These are phyloP conservation scores for Pseudozyma tsukubaensis DNA, from an alignment of 1,284 basidiomycete genomes.

Conservation along the genomic window DNA sequence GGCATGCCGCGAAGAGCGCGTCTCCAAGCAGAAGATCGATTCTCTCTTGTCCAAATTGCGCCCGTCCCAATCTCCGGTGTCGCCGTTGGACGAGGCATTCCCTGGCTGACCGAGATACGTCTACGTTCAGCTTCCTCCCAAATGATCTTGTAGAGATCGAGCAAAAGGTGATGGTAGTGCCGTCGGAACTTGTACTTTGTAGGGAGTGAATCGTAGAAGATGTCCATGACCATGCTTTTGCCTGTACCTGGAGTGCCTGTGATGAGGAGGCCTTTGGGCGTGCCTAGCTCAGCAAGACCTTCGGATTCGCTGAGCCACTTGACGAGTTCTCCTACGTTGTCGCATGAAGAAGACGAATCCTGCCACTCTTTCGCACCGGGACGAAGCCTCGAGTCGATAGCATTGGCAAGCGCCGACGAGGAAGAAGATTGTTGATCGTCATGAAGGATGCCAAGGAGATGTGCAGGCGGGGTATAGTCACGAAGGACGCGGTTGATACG, in stretches of 20 bases:
- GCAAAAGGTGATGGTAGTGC: slow-evolving; percentile 78
- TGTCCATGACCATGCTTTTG: slow-evolving; percentile 76
- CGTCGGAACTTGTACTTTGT: slow-evolving; percentile 76
- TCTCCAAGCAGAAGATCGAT: slow-evolving; percentile 30
- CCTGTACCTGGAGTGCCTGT: slow-evolving; percentile 74
- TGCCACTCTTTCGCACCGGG: slow-evolving; percentile 20
- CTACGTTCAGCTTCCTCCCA: slow-evolving; percentile 74
- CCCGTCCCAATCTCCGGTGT: slow-evolving; percentile 47
- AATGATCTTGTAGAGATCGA: slow-evolving; percentile 77
- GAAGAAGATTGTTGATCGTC: slow-evolving; percentile 27
- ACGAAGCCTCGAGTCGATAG: slow-evolving; percentile 26
- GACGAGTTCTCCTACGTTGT: slow-evolving; percentile 70
- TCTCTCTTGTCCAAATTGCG: slow-evolving; percentile 69
- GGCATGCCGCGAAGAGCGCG: slow-evolving; percentile 51
- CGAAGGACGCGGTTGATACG: slow-evolving; percentile 72
- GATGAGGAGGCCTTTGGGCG: slow-evolving; percentile 73
- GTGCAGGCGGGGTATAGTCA: slow-evolving; percentile 72
- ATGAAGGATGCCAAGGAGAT: slow-evolving; percentile 60
- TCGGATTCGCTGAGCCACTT: slow-evolving; percentile 74
- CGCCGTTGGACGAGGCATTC: slow-evolving; percentile 44
- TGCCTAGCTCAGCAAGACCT: slow-evolving; percentile 74
- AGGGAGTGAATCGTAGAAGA: slow-evolving; percentile 76
- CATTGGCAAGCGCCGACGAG: slow-evolving; percentile 27
- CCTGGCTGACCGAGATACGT: slow-evolving; percentile 52
- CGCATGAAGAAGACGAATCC: slow-evolving; percentile 29